A percentile compares a stretch with the other conserved stretches of the same genome.
These are phyloP conservation scores for Blastomyces gilchristii DNA, from an alignment of 2,329 filamentous ascomycete species.

Conservation along the genomic window DNA sequence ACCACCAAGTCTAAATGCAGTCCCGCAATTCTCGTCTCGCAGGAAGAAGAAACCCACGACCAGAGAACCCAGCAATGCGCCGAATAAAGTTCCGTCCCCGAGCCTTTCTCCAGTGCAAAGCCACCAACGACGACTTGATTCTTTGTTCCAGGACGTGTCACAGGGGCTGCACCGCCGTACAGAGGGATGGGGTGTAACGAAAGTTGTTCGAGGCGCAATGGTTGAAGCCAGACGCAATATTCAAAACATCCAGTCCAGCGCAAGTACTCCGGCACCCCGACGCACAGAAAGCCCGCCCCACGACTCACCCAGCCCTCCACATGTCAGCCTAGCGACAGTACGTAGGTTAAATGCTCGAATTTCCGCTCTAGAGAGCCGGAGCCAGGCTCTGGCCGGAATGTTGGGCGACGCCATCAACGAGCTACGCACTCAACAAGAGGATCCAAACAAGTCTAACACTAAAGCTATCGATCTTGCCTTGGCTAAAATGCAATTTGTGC, in stretches of 20 bases:
- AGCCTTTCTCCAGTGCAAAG: constrained; percentile 29
- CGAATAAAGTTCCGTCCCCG: constrained; percentile 25
- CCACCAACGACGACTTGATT: constrained; percentile 35
- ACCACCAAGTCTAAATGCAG: background rate
- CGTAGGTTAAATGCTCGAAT: constrained; percentile 26
- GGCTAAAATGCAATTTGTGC: constrained; percentile 35
- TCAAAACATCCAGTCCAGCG: constrained; percentile 35
- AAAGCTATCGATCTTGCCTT: constrained; percentile 20
- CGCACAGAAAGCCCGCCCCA: constrained; percentile 15
- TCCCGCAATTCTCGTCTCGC: constrained; percentile 7
- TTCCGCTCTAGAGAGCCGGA: constrained; percentile 30
- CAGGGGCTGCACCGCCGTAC: constrained; percentile 39
- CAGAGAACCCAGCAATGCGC: constrained; percentile 9
- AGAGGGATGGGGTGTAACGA: constrained; percentile 41
- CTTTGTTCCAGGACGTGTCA: constrained; percentile 40
- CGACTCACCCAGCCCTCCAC: constrained; percentile 14
- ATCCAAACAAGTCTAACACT: constrained; percentile 12
- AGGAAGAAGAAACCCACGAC: constrained; percentile 8
- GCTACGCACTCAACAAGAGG: constrained; percentile 28
- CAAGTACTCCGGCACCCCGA: constrained; percentile 21
- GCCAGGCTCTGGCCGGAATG: constrained; percentile 32
- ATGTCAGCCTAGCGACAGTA: constrained; percentile 12
- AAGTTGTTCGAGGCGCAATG: constrained; percentile 39
- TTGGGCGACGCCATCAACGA: constrained; percentile 34
- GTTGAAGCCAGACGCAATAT: constrained; percentile 39